phyloP scores from a whole-genome alignment of 176 grass and related monocot species.

The Cenchrus fungigraminus region DNA sequence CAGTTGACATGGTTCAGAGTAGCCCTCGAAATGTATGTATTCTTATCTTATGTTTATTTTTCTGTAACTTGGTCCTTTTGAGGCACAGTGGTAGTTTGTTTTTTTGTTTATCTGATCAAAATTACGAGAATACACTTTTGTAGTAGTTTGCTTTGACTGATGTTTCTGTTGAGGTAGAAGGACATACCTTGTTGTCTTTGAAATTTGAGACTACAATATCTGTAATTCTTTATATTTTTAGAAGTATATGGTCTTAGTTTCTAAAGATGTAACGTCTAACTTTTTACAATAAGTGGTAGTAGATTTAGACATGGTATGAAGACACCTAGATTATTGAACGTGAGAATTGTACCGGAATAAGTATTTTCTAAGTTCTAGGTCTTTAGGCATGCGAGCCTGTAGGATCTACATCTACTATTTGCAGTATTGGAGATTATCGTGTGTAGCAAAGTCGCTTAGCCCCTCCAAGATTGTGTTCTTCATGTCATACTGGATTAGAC shows the following conservation, averaged over 20 bases:
- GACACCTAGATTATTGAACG: not conserved
- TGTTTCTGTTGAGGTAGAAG: constrained; percentile 8
- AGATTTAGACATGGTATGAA: not conserved
- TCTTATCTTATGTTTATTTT: constrained; percentile 46
- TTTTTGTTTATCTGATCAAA: constrained; percentile 18
- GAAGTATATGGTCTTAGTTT: not conserved
- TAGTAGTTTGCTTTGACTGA: constrained; percentile 27
- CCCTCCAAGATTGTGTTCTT: constrained; percentile 15
- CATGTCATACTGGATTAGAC: not conserved
- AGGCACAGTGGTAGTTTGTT: constrained; percentile 1
- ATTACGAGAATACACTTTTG: not conserved
- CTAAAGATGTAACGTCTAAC: constrained; percentile 1
- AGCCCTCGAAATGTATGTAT: constrained; percentile 71
- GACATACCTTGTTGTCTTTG: not conserved
- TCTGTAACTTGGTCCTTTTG: constrained; percentile 34
- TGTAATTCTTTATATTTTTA: not conserved
- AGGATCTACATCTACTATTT: not conserved
- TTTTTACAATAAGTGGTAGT: constrained; percentile 1
- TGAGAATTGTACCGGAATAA: not conserved
- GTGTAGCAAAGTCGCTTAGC: constrained; percentile 16
- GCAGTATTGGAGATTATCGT: not conserved
- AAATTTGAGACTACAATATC: not conserved
- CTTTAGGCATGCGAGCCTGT: not conserved
- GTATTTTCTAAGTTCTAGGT: not conserved
- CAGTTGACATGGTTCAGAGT: constrained; percentile 78